phyloP scores from a whole-genome alignment of 805 yeast species.

The Saccharomyces jurei region DNA sequence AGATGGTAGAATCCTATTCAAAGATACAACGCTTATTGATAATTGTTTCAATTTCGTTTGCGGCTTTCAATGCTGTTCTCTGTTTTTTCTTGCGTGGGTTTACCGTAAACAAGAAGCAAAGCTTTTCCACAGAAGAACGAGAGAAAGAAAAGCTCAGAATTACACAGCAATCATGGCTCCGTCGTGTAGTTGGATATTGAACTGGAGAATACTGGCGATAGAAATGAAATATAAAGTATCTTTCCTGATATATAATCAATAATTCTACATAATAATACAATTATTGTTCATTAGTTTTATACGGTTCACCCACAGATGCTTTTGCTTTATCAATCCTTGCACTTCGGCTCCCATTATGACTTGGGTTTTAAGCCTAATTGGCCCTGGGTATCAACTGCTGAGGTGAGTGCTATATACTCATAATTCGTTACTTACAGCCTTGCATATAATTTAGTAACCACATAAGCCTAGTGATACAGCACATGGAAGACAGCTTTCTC shows the following conservation, averaged over 20 bases:
- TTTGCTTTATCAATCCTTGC: too few species aligned
- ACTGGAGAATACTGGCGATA: background rate
- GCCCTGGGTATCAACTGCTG: too few species aligned
- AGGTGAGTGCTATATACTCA: too few species aligned
- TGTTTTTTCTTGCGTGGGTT: background rate
- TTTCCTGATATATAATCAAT: background rate
- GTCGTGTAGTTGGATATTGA: background rate
- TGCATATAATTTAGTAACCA: too few species aligned
- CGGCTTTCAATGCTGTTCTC: background rate
- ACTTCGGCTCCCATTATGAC: too few species aligned
- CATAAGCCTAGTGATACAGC: too few species aligned
- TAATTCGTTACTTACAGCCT: too few species aligned
- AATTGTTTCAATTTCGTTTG: background rate
- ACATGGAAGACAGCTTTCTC: too few species aligned
- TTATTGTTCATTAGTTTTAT: too few species aligned
- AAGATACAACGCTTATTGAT: background rate
- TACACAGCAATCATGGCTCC: background rate
- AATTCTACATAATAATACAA: too few species aligned
- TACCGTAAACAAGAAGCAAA: background rate
- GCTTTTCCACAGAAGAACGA: background rate
- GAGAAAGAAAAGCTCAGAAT: background rate
- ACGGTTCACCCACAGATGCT: too few species aligned
- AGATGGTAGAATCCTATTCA: background rate
- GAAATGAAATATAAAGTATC: background rate
- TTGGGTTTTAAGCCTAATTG: too few species aligned